These are phyloP conservation scores for Filobasidium wieringae DNA, from an alignment of 768 basidiomycete species.

Conservation along the genomic window DNA sequence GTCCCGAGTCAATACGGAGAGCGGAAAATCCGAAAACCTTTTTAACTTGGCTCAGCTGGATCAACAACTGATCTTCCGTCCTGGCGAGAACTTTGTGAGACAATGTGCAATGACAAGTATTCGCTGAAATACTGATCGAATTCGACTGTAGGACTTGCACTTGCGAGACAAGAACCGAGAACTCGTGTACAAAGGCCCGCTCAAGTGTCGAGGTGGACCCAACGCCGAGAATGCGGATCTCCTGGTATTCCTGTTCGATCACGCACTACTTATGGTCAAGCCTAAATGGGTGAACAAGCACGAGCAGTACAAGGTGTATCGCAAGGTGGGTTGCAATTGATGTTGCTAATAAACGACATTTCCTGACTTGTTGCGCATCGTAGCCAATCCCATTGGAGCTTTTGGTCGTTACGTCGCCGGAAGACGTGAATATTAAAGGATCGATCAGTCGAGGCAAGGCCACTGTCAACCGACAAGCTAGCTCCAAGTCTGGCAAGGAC, in stretches of 20 bases:
- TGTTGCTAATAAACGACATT: not conserved
- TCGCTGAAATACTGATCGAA: not conserved
- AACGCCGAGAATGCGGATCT: slow-evolving; percentile 71
- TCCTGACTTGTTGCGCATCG: not conserved
- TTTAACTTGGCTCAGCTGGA: slow-evolving; percentile 92
- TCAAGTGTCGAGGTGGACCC: slow-evolving; percentile 68
- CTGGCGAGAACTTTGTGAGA: slow-evolving; percentile 78
- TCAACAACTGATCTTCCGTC: slow-evolving; percentile 76
- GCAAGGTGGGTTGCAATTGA: slow-evolving; percentile 52
- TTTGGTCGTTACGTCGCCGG: slow-evolving; percentile 64
- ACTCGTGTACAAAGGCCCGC: slow-evolving; percentile 75
- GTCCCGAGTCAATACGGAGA: slow-evolving; percentile 77
- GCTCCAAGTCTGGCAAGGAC: slow-evolving; percentile 20
- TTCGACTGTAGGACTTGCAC: slow-evolving; percentile 57
- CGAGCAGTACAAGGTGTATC: slow-evolving; percentile 85
- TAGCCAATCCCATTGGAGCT: slow-evolving; percentile 95
- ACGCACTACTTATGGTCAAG: slow-evolving; percentile 84
- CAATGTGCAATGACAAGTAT: not conserved
- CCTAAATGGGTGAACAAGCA: slow-evolving; percentile 67
- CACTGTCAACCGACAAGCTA: slow-evolving; percentile 19
- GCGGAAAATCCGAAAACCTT: slow-evolving; percentile 87
- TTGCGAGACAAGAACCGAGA: slow-evolving; percentile 78
- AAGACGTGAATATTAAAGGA: slow-evolving; percentile 47
- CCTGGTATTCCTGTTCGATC: slow-evolving; percentile 90
- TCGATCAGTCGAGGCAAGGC: slow-evolving; percentile 22